These are phyloP conservation scores for Candolleomyces eurysporus DNA, from an alignment of 768 basidiomycete species.

Conservation along the genomic window DNA sequence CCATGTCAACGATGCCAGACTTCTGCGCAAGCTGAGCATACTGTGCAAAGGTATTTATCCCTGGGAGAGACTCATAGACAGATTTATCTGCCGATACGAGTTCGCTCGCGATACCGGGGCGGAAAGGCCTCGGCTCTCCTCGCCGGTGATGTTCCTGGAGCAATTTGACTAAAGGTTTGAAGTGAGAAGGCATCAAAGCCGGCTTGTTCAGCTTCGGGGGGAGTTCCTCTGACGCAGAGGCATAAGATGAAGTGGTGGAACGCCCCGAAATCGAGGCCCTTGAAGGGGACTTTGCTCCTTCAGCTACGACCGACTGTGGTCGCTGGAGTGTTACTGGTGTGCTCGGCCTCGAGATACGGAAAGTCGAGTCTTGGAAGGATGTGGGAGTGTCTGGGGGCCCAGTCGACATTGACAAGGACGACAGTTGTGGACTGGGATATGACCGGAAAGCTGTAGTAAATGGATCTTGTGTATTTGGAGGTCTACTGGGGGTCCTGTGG, in stretches of 20 bases:
- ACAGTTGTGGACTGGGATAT: not conserved
- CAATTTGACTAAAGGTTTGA: constrained; percentile 28
- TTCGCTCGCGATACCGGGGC: constrained; percentile 33
- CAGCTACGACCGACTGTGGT: no score
- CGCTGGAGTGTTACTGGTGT: not conserved
- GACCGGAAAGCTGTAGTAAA: not conserved
- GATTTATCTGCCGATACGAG: constrained; percentile 19
- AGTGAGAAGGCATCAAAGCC: constrained; percentile 13
- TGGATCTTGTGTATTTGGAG: not conserved
- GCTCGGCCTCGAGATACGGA: not conserved
- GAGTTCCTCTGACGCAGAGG: not conserved
- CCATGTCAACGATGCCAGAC: constrained; percentile 34
- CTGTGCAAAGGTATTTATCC: constrained; percentile 27
- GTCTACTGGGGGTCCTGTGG: not conserved
- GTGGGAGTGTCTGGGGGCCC: no score
- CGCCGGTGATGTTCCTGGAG: constrained; percentile 28
- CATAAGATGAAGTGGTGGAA: not conserved
- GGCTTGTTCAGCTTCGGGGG: not conserved
- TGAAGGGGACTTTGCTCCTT: no score
- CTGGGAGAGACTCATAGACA: constrained; percentile 22
- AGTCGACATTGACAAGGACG: not conserved
- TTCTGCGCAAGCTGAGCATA: constrained; percentile 34
- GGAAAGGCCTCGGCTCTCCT: constrained; percentile 23
- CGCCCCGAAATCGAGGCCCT: no score
- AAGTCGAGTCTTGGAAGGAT: not conserved